Evolutionary conservation across 176 grass and related monocot species (phyloP).

Genomic region (Bonia amplexicaulis): DNA sequence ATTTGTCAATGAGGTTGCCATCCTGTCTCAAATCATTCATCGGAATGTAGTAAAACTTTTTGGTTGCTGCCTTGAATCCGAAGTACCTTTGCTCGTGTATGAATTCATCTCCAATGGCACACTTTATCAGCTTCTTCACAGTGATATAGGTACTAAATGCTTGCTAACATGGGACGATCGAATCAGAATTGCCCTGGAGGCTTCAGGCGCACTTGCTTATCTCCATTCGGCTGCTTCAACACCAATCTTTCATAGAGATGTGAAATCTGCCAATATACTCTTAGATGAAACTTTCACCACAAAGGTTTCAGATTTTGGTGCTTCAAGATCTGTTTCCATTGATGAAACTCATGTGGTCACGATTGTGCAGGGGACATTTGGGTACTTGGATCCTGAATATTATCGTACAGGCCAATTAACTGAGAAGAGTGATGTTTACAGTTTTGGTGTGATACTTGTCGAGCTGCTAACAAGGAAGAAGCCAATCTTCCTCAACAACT

Average conservation of each 20-base stretch:
- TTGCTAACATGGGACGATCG: constrained; percentile 34
- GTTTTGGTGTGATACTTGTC: constrained; percentile 49
- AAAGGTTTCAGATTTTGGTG: constrained; percentile 42
- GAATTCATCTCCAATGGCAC: constrained; percentile 61
- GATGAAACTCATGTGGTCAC: constrained; percentile 42
- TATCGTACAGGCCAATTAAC: constrained; percentile 30
- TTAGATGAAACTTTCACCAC: constrained; percentile 26
- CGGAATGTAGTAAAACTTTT: constrained; percentile 41
- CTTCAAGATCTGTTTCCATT: constrained; percentile 44
- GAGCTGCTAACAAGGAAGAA: constrained; percentile 47
- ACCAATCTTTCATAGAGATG: constrained; percentile 53
- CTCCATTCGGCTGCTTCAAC: constrained; percentile 39
- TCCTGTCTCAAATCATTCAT: constrained; percentile 53
- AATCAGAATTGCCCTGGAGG: constrained; percentile 38
- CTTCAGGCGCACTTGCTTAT: constrained; percentile 35
- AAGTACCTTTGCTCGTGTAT: constrained; percentile 50
- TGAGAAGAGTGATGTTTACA: constrained; percentile 53
- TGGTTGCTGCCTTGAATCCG: constrained; percentile 46
- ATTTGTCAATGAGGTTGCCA: constrained; percentile 54
- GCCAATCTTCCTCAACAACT: constrained; percentile 20
- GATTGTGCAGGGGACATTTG: constrained; percentile 43
- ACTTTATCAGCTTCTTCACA: constrained; percentile 37
- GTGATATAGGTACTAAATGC: background rate
- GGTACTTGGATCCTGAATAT: constrained; percentile 29
- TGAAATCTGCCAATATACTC: constrained; percentile 55